phyloP scores from a whole-genome alignment of 257 asterid species.

The Solanum paucissectum region DNA sequence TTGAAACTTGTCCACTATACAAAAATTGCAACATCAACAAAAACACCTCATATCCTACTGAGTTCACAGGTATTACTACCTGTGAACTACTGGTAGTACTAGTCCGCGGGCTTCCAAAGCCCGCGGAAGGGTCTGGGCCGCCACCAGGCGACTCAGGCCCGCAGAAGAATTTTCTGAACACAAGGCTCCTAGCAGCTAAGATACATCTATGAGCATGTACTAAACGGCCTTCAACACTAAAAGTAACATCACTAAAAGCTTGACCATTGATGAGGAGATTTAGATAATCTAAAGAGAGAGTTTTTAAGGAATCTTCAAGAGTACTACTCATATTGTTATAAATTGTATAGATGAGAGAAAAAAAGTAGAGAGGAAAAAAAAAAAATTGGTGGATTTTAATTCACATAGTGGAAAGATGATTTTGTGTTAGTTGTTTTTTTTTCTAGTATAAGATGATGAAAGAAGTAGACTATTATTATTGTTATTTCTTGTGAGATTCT shows the following conservation, averaged over 20 bases:
- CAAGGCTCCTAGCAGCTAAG: constrained; percentile 82
- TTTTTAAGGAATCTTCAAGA: constrained; percentile 68
- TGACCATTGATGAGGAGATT: constrained; percentile 94
- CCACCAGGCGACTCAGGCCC: constrained; percentile 55
- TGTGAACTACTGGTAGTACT: neutral
- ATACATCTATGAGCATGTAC: constrained; percentile 92
- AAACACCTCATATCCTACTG: constrained; percentile 85
- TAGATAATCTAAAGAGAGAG: constrained; percentile 79
- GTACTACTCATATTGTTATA: neutral
- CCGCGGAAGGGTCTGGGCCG: constrained; percentile 22
- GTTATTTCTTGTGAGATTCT: constrained; percentile 16
- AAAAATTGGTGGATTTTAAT: neutral
- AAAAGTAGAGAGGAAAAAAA: neutral
- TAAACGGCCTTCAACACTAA: constrained; percentile 90
- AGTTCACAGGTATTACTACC: constrained; percentile 55
- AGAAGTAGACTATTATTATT: neutral
- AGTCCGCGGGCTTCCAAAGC: constrained; percentile 27
- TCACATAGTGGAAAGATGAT: neutral
- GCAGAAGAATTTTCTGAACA: constrained; percentile 80
- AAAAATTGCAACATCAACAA: constrained; percentile 73
- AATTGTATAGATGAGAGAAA: neutral
- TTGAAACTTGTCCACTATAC: constrained; percentile 91
- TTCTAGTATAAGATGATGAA: constrained; percentile 5
- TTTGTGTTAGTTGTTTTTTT: neutral
- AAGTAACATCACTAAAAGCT: constrained; percentile 93